Conservation (phyloP, 176 grass and related monocot species). For the Avena atlantica region DNA sequence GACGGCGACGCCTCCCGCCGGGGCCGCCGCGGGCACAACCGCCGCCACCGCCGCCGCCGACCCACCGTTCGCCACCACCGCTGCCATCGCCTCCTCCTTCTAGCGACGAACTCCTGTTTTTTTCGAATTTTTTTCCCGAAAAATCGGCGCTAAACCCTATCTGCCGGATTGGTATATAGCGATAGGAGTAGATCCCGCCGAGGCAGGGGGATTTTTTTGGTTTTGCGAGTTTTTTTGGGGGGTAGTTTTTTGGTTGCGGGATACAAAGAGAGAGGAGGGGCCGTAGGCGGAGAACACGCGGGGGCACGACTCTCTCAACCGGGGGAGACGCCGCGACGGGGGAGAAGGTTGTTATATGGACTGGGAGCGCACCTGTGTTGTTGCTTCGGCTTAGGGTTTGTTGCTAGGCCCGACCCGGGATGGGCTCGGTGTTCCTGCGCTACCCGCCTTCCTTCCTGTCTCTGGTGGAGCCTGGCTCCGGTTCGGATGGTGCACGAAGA, state of each 20-base stretch:
- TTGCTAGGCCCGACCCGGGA: neutral
- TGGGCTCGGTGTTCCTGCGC: neutral
- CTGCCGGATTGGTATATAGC: constrained; percentile 34
- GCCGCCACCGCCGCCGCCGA: constrained; percentile 12
- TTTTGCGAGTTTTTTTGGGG: constrained; percentile 41
- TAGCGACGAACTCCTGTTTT: neutral
- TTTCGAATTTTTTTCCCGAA: neutral
- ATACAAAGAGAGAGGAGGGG: constrained; percentile 39
- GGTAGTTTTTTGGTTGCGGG: constrained; percentile 50
- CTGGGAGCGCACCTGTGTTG: neutral
- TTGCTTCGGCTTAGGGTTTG: constrained; percentile 14
- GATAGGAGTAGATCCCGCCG: constrained; percentile 49
- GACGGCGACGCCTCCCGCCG: constrained; percentile 33
- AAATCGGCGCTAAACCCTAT: constrained; percentile 55
- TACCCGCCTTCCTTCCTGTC: neutral
- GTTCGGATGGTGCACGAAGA: neutral
- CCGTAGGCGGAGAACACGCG: constrained; percentile 56
- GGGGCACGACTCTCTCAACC: constrained; percentile 54
- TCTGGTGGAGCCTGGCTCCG: neutral
- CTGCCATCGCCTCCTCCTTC: constrained; percentile 49
- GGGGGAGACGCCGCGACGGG: constrained; percentile 1
- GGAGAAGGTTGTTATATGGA: constrained; percentile 31
- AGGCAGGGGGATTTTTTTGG: constrained; percentile 30
- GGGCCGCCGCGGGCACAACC: constrained; percentile 32
- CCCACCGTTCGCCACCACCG: constrained; percentile 48